Conservation (phyloP, 2,329 filamentous ascomycete genomes). For the Hymenoscyphus fraxineus region DNA sequence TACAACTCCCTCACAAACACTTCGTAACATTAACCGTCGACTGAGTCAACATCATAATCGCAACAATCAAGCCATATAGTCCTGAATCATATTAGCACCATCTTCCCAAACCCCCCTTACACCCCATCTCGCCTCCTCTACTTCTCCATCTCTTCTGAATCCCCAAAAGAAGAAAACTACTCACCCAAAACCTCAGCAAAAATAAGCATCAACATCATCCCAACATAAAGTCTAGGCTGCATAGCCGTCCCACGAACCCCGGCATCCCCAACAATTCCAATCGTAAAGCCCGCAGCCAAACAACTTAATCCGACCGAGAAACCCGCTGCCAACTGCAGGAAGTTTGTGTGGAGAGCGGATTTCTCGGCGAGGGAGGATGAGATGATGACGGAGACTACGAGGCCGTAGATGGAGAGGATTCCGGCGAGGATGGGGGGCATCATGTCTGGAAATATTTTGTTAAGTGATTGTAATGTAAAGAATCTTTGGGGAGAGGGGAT, state of each 20-base stretch:
- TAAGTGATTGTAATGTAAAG: not conserved
- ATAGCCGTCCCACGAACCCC: slow-evolving; percentile 78
- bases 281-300: slow-evolving; percentile 71
- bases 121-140: not conserved
- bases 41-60: slow-evolving; percentile 97
- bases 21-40: slow-evolving; percentile 53
- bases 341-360: slow-evolving; percentile 69
- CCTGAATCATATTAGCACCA: slow-evolving; percentile 46
- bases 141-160: not conserved
- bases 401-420: slow-evolving; percentile 98
- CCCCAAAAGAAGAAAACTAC: not conserved
- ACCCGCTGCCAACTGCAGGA: slow-evolving; percentile 78
- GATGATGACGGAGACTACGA: slow-evolving; percentile 80
- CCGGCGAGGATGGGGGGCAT: slow-evolving; percentile 99
- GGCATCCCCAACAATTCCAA: slow-evolving; percentile 81
- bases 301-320: slow-evolving; percentile 74
- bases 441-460: slow-evolving; percentile 62
- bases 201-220: slow-evolving; percentile 78
- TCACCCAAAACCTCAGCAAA: slow-evolving; percentile 77
- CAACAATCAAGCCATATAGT: slow-evolving; percentile 97
- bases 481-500: not conserved
- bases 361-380: slow-evolving; percentile 70
- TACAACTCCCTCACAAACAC: slow-evolving; percentile 8
- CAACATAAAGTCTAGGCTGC: slow-evolving; percentile 64
- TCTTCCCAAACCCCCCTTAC: not conserved